Evolutionary conservation across 2,329 filamentous ascomycete genomes (phyloP), one percentile per base, ranked within the genome.

Genomic region (Aspergillus japonicus): DNA sequence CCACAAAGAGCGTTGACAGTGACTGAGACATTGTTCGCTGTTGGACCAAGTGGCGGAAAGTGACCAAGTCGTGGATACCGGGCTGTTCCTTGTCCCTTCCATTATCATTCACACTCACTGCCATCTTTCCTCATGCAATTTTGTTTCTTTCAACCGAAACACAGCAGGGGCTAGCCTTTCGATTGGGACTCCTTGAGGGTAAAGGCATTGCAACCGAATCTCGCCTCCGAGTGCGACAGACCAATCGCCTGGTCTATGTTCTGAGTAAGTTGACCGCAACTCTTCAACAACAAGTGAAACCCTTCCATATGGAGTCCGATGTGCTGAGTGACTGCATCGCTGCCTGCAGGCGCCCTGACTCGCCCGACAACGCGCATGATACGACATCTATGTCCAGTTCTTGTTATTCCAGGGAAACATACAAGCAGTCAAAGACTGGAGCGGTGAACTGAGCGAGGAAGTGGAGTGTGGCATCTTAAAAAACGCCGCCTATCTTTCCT

Each of bases 321-420:
- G 59, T 59, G 56, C 61, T 68, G 59, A 66, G 62, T 42, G 42
- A 56, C 48, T 56, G 54, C 56, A 64, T 61, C 54, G 67, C 52
- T 55, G 24, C 56, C 64, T 73, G 71, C 71, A 73, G 69, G 57
- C 63, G 62, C 59, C 68, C 69, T 60, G 57, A 57, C 62, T 60
- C 63, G 50, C 61, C 61, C 62, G 67, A 60, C 56, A 63, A 62
- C 59, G 59, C 63, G 64, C 62, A 64, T 67, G 57, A 24, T 49
- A 58, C 49, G 54, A 42, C 47, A 60, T 47, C 64, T 55, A 50
- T 35, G 53, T 55, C 44, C 49, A 47, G 59, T 64, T 56, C 52
- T 52, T 52, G 51, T 23, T 31, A 23, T 54, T 63, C 24, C 26
- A 50, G 58, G 29, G 50, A 39, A 54, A 48, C 54, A 57, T 60